Base-by-base conservation (phyloP, 2,329 filamentous ascomycete species). In the Aureobasidium melanogenum region DNA sequence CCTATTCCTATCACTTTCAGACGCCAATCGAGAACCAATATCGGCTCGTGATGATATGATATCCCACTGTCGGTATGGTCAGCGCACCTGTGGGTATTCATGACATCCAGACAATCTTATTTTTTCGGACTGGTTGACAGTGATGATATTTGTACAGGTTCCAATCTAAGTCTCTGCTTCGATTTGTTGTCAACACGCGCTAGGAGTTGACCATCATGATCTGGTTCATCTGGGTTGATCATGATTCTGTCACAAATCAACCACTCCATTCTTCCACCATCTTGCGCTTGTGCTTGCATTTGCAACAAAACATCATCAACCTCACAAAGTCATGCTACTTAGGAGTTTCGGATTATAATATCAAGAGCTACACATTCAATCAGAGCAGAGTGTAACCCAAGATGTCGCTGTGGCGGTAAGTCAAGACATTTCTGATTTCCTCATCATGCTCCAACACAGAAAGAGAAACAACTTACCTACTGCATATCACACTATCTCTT, bases 321-420 rank as follows among this genome's bases (percentile, higher is more conserved):
- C 28, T 39, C 5, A 43, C 15, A 44, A 56, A 34, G 52, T 34
- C 52, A 56, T 56, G 52, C 39, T 28, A 5, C 24, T 28, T 5
- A 2, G 22, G 4, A 17, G 7, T 22, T 7, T 10, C 26, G 17
- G 41, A n/a, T 26, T 17, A 19, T 41, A 54, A 54, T 5, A 43
- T 41, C 36, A 19, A 41, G 24, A 26, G 0, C 36, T 19, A 50
- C 24, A 47, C 15, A 22, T 3, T n/a, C 19, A 28, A 12, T n/a
- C 6, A 12, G 28, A 14, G 39, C 46, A 48, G 30, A 6, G 10
- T 6, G 5, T 2, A 19, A 22, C 9, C 24, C 17, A 56, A 12
- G 26, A 56, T 56, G 52, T 56, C 52, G 24, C 19, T 56, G 22
- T 56, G 52, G 52, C 38, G 52, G 52, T 56, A 44, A 36, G 52